Evolutionary conservation across 2,329 filamentous ascomycete species (phyloP).

Genomic region (Trichoderma hamatum): DNA sequence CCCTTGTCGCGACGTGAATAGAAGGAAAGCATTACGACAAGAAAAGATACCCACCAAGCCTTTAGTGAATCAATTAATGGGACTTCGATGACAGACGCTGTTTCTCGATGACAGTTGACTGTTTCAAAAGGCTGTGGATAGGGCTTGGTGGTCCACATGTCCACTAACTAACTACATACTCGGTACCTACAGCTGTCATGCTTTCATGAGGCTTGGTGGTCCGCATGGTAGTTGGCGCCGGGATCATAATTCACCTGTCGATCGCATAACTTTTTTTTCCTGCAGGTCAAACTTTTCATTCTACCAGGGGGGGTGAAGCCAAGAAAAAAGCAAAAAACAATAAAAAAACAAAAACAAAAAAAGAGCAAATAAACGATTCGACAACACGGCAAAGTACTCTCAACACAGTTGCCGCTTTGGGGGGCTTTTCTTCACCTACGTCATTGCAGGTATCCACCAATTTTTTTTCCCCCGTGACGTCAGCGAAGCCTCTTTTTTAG

Average conservation of each 20-base stretch:
- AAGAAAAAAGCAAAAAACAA: not conserved
- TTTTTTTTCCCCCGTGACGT: not conserved
- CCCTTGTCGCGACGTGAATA: not conserved
- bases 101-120: not conserved
- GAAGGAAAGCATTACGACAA: not conserved
- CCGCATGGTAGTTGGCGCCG: not conserved
- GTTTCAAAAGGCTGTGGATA: not conserved
- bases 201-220: not conserved
- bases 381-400: not conserved
- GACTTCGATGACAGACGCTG: not conserved
- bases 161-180: not conserved
- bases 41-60: not conserved
- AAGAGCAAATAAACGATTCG: not conserved
- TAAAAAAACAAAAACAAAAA: not conserved
- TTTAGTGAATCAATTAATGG: not conserved
- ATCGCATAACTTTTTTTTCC: not conserved
- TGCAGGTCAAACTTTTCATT: not conserved
- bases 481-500: constrained; percentile 5
- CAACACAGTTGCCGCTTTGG: not conserved
- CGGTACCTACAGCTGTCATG: not conserved
- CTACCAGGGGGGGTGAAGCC: not conserved
- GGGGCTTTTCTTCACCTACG: not conserved
- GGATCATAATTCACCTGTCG: not conserved
- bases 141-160: not conserved
- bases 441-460: not conserved